phyloP scores from a whole-genome alignment of 208 protist species.

The Acanthamoeba culbertsoni region DNA sequence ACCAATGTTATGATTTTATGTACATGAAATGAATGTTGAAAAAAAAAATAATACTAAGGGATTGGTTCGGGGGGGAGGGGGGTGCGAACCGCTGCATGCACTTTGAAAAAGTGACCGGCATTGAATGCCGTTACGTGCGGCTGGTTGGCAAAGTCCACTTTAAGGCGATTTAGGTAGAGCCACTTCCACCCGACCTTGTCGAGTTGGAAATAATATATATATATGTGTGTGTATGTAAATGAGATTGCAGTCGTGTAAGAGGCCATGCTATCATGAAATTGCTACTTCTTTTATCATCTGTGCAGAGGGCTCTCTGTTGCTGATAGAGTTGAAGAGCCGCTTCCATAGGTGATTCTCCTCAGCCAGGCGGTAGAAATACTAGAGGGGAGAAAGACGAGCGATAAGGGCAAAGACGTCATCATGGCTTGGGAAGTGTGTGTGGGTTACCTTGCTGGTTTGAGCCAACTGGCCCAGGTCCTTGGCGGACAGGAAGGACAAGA shows the following conservation, averaged over 20 bases:
- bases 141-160: background rate
- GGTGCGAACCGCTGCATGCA: background rate
- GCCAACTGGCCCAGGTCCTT: background rate
- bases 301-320: background rate
- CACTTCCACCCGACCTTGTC: background rate
- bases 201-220: background rate
- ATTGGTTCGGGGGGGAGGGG: background rate
- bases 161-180: background rate
- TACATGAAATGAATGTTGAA: background rate
- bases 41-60: background rate
- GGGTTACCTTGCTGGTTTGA: background rate
- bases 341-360: constrained; percentile 1
- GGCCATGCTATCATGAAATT: background rate
- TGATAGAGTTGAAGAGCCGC: background rate
- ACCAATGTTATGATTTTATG: background rate
- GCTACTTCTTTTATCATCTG: background rate
- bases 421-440: background rate
- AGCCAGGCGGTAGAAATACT: background rate
- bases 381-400: background rate
- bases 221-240: no score
- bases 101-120: background rate
- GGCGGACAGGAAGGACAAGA: background rate
- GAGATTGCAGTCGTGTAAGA: background rate
- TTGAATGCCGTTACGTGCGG: background rate
- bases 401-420: background rate